Percentiles rank a stretch among this genome's conserved stretches.
Conservation (phyloP, 768 basidiomycete genomes). For the Hericium alpestre region DNA sequence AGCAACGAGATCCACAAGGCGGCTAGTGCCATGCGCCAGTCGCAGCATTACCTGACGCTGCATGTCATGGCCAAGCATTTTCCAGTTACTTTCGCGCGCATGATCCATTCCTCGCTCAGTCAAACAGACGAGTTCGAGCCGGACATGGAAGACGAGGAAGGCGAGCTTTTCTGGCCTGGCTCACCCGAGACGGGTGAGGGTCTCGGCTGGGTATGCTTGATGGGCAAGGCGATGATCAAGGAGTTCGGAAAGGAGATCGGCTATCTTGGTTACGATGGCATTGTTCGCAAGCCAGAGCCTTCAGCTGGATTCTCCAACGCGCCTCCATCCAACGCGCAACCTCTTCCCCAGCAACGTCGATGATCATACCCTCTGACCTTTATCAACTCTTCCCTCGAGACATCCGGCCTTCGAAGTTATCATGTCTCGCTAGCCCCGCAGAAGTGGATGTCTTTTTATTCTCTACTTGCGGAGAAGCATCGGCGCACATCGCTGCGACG, state of each 20-base stretch:
- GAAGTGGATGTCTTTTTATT: neutral
- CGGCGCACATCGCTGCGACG: neutral
- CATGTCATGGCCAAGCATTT: constrained; percentile 61
- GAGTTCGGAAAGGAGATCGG: constrained; percentile 71
- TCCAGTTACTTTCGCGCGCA: constrained; percentile 65
- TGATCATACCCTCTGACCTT: neutral
- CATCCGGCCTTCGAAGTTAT: neutral
- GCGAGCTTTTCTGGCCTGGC: constrained; percentile 79
- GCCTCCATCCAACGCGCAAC: neutral
- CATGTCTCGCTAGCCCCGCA: neutral
- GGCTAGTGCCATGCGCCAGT: constrained; percentile 10
- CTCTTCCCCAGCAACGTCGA: constrained; percentile 5
- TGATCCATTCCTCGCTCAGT: constrained; percentile 53
- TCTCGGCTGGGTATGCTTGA: constrained; percentile 77
- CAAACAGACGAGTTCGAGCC: constrained; percentile 67
- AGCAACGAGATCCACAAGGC: constrained; percentile 32
- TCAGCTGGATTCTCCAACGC: neutral
- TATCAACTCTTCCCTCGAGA: too few relatives aligned
- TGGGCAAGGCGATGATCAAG: constrained; percentile 80
- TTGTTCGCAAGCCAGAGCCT: constrained; percentile 55
- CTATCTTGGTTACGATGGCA: constrained; percentile 60
- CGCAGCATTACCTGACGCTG: constrained; percentile 47
- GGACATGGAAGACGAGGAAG: constrained; percentile 78
- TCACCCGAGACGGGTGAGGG: constrained; percentile 66
- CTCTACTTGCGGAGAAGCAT: too few relatives aligned